phyloP scores from a whole-genome alignment of 2,329 filamentous ascomycete species.

The Fusarium sp. region DNA sequence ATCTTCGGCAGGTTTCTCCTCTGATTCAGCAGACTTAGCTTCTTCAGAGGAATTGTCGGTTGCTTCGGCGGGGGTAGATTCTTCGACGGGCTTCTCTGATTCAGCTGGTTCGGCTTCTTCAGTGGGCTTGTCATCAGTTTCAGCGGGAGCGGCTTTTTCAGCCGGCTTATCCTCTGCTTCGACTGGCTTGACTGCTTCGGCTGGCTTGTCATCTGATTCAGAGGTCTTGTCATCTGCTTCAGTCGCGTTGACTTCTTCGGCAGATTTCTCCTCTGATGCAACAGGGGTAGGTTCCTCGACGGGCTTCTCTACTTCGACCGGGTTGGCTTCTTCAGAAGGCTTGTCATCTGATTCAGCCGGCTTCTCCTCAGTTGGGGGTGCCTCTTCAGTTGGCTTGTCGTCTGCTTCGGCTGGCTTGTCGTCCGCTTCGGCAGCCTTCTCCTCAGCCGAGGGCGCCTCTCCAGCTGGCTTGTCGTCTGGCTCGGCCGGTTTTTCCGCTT shows the following conservation, averaged over 20 bases:
- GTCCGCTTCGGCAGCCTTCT: neutral
- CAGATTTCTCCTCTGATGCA: neutral
- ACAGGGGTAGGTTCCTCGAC: neutral
- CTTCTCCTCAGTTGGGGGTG: neutral
- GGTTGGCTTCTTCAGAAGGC: neutral
- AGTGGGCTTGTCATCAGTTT: neutral
- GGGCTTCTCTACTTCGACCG: neutral
- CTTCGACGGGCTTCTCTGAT: neutral
- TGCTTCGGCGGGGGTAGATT: neutral
- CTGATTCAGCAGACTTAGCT: neutral
- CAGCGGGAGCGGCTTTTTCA: neutral
- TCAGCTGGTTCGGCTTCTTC: conserved; percentile 4
- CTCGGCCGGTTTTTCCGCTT: conserved; percentile 7
- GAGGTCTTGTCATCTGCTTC: neutral
- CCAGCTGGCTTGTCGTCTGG: neutral
- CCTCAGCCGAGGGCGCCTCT: neutral
- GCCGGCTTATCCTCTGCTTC: neutral
- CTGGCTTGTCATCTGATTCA: neutral
- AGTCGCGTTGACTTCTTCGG: neutral
- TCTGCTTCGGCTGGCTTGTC: neutral
- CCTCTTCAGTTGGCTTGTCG: neutral
- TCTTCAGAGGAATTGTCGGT: neutral
- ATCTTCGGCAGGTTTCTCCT: conserved; percentile 4
- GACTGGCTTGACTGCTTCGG: neutral
- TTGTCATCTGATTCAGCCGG: neutral